Conservation (phyloP, 305 asterid genomes). For the Fraxinus velutina region DNA sequence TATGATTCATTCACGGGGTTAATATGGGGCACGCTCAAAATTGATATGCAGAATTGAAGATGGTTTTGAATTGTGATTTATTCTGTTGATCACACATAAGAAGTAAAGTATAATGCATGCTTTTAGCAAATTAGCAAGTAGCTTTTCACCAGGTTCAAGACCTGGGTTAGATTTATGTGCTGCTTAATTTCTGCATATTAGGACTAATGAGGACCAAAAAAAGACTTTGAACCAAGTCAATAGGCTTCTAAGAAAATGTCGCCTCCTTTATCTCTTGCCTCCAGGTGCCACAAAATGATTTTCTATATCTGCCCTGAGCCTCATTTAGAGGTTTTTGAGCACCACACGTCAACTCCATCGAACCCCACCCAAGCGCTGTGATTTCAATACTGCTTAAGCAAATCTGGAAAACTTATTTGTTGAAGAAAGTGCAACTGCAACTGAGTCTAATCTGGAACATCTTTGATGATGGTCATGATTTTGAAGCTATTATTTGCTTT, state of each 20-base stretch:
- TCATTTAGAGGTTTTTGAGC: not conserved
- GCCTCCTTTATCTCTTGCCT: not conserved
- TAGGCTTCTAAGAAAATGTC: not conserved
- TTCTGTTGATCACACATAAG: not conserved
- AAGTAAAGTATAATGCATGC: not conserved
- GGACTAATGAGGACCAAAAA: not conserved
- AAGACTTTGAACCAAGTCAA: not conserved
- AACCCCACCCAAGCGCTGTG: not conserved
- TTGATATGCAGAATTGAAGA: not conserved
- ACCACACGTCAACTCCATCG: not conserved
- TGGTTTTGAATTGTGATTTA: not conserved
- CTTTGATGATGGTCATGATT: conserved; percentile 18
- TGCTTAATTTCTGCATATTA: not conserved
- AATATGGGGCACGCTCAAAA: not conserved
- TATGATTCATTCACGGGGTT: not conserved
- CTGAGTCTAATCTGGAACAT: not conserved
- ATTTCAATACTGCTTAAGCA: not conserved
- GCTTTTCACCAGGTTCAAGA: not conserved
- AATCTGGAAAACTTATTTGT: conserved; percentile 1
- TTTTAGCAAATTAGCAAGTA: not conserved
- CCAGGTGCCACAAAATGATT: not conserved
- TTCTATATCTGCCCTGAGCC: not conserved
- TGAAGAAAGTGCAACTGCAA: not conserved
- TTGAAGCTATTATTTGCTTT: not conserved
- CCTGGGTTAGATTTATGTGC: not conserved